These are phyloP conservation scores for Crotalaria pallida DNA, from an alignment of 306 rosid species.

Conservation along the genomic window DNA sequence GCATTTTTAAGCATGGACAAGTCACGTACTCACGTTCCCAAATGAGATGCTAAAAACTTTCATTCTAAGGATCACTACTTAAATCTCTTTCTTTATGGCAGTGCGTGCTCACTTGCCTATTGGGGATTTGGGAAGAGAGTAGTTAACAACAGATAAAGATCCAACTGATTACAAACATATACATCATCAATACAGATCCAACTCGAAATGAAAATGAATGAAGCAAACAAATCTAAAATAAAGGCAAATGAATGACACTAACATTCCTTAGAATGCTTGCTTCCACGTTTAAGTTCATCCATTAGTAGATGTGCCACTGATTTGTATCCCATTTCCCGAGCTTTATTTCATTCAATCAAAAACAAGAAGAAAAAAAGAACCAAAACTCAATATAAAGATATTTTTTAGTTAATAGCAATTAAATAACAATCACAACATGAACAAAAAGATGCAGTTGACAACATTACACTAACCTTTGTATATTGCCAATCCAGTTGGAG, in stretches of 20 bases:
- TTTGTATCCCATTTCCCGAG: slow-evolving; percentile 51
- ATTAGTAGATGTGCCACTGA: slow-evolving; percentile 71
- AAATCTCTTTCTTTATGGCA: no score
- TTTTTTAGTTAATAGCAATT: no score
- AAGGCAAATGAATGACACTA: background rate
- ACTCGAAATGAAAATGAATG: slow-evolving; percentile 2
- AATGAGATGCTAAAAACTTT: no score
- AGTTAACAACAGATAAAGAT: background rate
- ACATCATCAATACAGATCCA: no score
- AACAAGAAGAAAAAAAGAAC: background rate
- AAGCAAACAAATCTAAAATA: background rate
- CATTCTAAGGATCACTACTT: no score
- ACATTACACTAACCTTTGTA: slow-evolving; percentile 42
- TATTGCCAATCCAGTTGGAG: slow-evolving; percentile 70
- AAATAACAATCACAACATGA: background rate
- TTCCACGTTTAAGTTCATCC: slow-evolving; percentile 53
- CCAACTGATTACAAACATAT: background rate
- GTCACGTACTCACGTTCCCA: no score
- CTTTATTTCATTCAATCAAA: slow-evolving; percentile 30
- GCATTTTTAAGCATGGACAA: no score
- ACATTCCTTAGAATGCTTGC: no score
- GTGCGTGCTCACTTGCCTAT: background rate
- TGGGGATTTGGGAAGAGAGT: background rate
- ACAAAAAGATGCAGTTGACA: background rate
- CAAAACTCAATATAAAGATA: background rate